Percentiles rank a stretch among this genome's conserved stretches.
These are phyloP conservation scores for Apostasia ramifera DNA, from an alignment of 106 monocot species.

Conservation along the genomic window DNA sequence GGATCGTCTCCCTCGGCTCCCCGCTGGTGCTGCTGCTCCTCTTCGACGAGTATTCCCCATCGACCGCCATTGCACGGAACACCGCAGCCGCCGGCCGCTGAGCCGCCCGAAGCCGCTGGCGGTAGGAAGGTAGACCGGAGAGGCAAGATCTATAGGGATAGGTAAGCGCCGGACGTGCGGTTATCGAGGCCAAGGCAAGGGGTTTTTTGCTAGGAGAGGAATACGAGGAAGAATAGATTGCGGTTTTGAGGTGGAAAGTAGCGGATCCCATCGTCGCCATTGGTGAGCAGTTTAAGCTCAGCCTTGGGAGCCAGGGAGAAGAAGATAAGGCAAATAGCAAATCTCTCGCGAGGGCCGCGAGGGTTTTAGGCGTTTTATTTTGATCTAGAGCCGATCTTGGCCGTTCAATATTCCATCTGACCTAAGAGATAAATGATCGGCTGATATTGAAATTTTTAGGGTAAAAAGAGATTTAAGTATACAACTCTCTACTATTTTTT, in stretches of 20 bases:
- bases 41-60: conserved; percentile 26
- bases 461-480: too few species aligned
- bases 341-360: too few species aligned
- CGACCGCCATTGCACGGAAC: conserved; percentile 32
- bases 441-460: too few species aligned
- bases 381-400: too few species aligned
- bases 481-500: too few species aligned
- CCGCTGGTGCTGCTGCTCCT: conserved; percentile 16
- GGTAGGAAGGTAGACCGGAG: neutral
- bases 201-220: neutral
- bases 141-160: neutral
- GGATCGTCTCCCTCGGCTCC: conserved; percentile 75
- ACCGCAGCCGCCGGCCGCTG: neutral
- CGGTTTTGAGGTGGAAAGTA: conserved; percentile 1
- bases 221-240: too few species aligned
- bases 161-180: neutral
- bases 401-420: too few species aligned
- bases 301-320: neutral
- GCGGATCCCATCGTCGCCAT: conserved; percentile 2
- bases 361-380: too few species aligned
- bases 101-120: neutral
- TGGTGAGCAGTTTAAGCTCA: neutral
- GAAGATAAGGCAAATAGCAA: neutral
- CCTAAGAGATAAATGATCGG: too few species aligned
- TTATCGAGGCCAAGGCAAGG: neutral